These are phyloP conservation scores for Vitis cinerea DNA, from an alignment of 164 flowering plant genomes.

Conservation along the genomic window DNA sequence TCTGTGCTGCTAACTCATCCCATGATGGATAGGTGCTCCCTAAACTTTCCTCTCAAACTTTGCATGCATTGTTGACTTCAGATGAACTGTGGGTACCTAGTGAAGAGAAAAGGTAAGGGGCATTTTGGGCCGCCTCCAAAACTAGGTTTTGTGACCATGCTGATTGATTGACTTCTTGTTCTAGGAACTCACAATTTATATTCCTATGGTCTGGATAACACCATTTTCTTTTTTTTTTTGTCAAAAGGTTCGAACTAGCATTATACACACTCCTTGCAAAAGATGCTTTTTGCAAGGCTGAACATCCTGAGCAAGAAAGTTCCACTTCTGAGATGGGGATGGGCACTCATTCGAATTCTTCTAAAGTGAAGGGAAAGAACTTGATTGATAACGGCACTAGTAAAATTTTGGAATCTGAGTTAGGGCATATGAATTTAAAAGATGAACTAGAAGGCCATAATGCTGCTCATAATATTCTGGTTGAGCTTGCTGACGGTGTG, in stretches of 20 bases:
- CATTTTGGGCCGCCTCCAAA: neutral
- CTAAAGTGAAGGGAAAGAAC: slow-evolving; percentile 42
- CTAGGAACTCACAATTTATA: neutral
- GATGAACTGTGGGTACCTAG: slow-evolving; percentile 92
- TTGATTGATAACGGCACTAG: slow-evolving; percentile 23
- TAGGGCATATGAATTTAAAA: slow-evolving; percentile 38
- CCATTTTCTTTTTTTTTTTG: slow-evolving; percentile 1
- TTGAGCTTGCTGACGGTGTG: slow-evolving; percentile 59
- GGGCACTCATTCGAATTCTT: slow-evolving; percentile 30
- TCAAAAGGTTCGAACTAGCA: slow-evolving; percentile 87
- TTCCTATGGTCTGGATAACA: slow-evolving; percentile 2
- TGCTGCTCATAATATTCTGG: slow-evolving; percentile 49
- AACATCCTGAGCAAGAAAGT: slow-evolving; percentile 50
- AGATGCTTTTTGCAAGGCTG: slow-evolving; percentile 47
- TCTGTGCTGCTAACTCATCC: slow-evolving; percentile 9
- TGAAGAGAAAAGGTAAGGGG: slow-evolving; percentile 85
- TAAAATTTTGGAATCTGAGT: slow-evolving; percentile 43
- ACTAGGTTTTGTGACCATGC: slow-evolving; percentile 1
- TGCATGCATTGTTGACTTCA: slow-evolving; percentile 84
- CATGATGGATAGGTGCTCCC: slow-evolving; percentile 71
- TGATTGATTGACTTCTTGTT: too few species aligned
- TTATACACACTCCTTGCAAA: slow-evolving; percentile 69
- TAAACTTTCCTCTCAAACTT: slow-evolving; percentile 87
- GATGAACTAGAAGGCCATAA: slow-evolving; percentile 38
- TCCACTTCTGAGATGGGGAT: slow-evolving; percentile 38